These are phyloP conservation scores for Fusarium staphyleae DNA, from an alignment of 2,329 filamentous ascomycete species.

Conservation along the genomic window DNA sequence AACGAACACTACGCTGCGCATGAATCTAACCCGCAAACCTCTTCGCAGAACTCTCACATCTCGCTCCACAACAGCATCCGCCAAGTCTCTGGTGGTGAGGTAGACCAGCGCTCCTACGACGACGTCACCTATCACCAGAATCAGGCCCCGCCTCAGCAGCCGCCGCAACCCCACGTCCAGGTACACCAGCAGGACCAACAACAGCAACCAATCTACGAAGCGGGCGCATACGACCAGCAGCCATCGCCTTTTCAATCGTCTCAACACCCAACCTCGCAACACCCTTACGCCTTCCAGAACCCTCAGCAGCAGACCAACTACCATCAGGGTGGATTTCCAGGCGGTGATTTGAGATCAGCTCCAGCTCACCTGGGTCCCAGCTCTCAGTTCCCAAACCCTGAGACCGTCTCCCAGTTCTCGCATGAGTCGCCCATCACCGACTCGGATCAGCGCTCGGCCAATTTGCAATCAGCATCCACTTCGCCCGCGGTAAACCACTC, in stretches of 20 bases:
- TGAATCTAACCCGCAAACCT: conserved; percentile 51
- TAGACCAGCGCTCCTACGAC: conserved; percentile 56
- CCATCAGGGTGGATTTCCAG: conserved; percentile 43
- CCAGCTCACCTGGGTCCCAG: conserved; percentile 47
- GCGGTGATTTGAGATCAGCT: conserved; percentile 46
- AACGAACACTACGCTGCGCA: conserved; percentile 48
- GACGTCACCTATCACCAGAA: conserved; percentile 50
- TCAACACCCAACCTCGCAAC: conserved; percentile 25
- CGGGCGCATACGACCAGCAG: conserved; percentile 51
- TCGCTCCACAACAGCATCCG: conserved; percentile 53
- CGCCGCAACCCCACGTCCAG: conserved; percentile 37
- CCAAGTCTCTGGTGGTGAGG: conserved; percentile 54
- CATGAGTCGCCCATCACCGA: conserved; percentile 65
- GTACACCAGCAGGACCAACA: conserved; percentile 39
- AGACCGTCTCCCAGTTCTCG: conserved; percentile 68
- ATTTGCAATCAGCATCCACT: conserved; percentile 53
- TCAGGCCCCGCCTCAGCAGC: conserved; percentile 47
- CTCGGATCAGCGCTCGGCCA: conserved; percentile 52
- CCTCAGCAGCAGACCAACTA: conserved; percentile 46
- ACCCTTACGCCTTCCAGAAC: conserved; percentile 38
- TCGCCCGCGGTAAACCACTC: conserved; percentile 53
- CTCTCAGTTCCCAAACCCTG: conserved; percentile 55
- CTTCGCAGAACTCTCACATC: conserved; percentile 51
- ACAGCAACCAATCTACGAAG: conserved; percentile 46
- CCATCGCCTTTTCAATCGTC: conserved; percentile 35